Percentiles rank a stretch among this genome's conserved stretches.
Conservation (phyloP, 768 basidiomycete genomes). For the Favolaschia claudopus region DNA sequence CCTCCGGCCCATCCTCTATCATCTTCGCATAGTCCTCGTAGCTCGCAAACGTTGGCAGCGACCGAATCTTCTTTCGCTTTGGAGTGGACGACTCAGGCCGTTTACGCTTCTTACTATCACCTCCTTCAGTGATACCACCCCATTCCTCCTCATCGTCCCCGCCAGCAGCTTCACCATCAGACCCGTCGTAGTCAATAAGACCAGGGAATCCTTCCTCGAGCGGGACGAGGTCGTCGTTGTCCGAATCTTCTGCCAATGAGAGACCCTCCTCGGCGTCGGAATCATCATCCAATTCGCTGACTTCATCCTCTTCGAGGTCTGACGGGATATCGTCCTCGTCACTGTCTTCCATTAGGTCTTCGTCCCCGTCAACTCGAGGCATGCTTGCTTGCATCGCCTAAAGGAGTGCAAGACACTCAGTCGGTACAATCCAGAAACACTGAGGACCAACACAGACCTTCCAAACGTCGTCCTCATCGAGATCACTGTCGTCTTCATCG, state of each 20-base stretch:
- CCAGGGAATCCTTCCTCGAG: slow-evolving; percentile 64
- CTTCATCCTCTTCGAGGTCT: slow-evolving; percentile 42
- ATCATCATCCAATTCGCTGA: slow-evolving; percentile 41
- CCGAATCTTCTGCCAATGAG: slow-evolving; percentile 70
- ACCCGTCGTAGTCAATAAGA: slow-evolving; percentile 67
- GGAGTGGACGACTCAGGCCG: slow-evolving; percentile 40
- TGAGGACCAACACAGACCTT: slow-evolving; percentile 60
- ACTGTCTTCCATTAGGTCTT: slow-evolving; percentile 49
- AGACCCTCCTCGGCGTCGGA: slow-evolving; percentile 54
- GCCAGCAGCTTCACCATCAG: slow-evolving; percentile 50
- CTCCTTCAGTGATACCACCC: slow-evolving; percentile 53
- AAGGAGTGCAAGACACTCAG: slow-evolving; percentile 1
- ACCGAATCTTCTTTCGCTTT: slow-evolving; percentile 71
- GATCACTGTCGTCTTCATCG: slow-evolving; percentile 48
- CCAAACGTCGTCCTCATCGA: slow-evolving; percentile 83
- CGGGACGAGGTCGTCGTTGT: slow-evolving; percentile 73
- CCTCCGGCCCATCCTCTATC: slow-evolving; percentile 82
- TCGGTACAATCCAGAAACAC: neutral
- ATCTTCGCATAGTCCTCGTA: slow-evolving; percentile 87
- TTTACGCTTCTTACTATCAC: slow-evolving; percentile 57
- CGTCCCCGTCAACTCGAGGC: slow-evolving; percentile 65
- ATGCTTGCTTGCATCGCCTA: slow-evolving; percentile 92
- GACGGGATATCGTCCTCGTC: slow-evolving; percentile 41
- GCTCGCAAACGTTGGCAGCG: slow-evolving; percentile 83
- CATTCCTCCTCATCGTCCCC: slow-evolving; percentile 60